phyloP scores from a whole-genome alignment of 495 filamentous ascomycete species.

The Aspergillus homomorphus region DNA sequence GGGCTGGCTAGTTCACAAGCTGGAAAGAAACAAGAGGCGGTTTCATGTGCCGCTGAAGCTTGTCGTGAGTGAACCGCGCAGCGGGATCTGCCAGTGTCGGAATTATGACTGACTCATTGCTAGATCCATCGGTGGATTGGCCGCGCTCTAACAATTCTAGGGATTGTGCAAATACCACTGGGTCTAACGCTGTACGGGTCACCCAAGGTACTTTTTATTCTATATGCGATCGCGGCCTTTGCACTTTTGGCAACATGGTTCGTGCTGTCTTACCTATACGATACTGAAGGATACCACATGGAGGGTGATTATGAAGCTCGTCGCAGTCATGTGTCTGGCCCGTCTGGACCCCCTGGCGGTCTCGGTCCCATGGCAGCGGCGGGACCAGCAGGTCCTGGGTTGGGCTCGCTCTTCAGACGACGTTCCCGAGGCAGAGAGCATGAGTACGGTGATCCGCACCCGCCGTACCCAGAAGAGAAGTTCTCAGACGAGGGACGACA shows the following conservation, averaged over 20 bases:
- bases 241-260: conserved; percentile 68
- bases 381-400: conserved; percentile 58
- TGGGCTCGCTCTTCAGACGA: conserved; percentile 55
- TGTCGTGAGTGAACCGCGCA: conserved; percentile 52
- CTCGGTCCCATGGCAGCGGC: conserved; percentile 42
- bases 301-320: conserved; percentile 50
- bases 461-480: conserved; percentile 62
- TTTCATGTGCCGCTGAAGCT: conserved; percentile 62
- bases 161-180: conserved; percentile 81
- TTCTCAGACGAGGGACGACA: conserved; percentile 47
- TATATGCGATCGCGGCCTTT: conserved; percentile 73
- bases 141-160: conserved; percentile 69
- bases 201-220: conserved; percentile 76
- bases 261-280: conserved; percentile 64
- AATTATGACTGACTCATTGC: conserved; percentile 7
- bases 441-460: conserved; percentile 40
- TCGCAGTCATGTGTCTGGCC: conserved; percentile 51
- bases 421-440: conserved; percentile 35
- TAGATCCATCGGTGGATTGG: conserved; percentile 86
- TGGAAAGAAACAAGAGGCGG: conserved; percentile 57
- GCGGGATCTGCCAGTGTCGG: background rate
- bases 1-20: conserved; percentile 66
- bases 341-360: conserved; percentile 33
- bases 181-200: conserved; percentile 92
- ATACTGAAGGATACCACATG: conserved; percentile 44